Conservation (phyloP, 495 filamentous ascomycete species). For the Xylaria nigripes region DNA sequence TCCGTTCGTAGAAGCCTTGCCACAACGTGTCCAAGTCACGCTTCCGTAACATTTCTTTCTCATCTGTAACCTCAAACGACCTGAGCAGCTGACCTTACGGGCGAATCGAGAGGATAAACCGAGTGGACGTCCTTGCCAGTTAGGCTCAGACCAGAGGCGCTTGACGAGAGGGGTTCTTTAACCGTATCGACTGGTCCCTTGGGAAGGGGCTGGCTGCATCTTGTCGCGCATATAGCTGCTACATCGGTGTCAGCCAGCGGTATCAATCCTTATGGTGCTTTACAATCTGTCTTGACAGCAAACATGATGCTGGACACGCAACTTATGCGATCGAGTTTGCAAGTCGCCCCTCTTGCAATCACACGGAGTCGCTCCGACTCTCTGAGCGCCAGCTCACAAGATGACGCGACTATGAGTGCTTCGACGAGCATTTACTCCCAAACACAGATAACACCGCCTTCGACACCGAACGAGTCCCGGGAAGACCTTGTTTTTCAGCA, state of each 20-base stretch:
- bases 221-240: conserved; percentile 18
- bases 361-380: conserved; percentile 52
- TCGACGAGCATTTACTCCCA: conserved; percentile 38
- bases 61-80: neutral
- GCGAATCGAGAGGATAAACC: neutral
- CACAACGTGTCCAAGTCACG: conserved; percentile 4
- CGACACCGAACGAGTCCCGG: conserved; percentile 58
- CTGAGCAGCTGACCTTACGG: neutral
- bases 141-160: neutral
- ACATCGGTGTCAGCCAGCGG: conserved; percentile 18
- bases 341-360: conserved; percentile 69
- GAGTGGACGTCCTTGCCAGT: neutral
- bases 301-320: conserved; percentile 46
- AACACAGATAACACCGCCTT: conserved; percentile 63
- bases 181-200: neutral
- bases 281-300: conserved; percentile 23
- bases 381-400: conserved; percentile 33
- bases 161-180: neutral
- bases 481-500: conserved; percentile 44
- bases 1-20: conserved; percentile 2
- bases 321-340: conserved; percentile 48
- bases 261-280: conserved; percentile 31
- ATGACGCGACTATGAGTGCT: conserved; percentile 21
- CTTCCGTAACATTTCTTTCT: neutral
- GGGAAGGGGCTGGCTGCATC: conserved; percentile 10